Conservation (phyloP, 1,284 basidiomycete genomes). For the Neotropicomus parvogracilis region DNA sequence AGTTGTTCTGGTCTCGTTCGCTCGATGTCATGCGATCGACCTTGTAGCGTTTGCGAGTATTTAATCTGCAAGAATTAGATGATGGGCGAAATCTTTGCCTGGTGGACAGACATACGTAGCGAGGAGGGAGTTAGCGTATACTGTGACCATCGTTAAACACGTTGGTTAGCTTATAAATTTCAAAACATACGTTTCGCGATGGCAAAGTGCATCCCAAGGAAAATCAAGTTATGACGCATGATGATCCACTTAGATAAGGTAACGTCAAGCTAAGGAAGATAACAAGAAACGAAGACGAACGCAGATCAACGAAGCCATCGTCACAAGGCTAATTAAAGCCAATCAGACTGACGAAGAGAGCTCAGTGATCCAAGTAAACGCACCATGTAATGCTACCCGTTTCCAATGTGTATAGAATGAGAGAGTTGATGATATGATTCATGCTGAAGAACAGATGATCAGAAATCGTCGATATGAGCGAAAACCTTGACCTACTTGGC, state of each 20-base stretch:
- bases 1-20: slow-evolving; percentile 25
- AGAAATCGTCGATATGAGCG: not conserved
- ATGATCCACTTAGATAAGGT: slow-evolving; percentile 41
- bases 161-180: not conserved
- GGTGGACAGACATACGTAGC: slow-evolving; percentile 25
- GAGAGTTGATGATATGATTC: slow-evolving; percentile 45
- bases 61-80: slow-evolving; percentile 18
- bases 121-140: slow-evolving; percentile 34
- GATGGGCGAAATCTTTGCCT: not conserved
- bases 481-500: slow-evolving; percentile 33
- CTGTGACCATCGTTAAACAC: slow-evolving; percentile 4
- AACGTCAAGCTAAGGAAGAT: not conserved
- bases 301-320: slow-evolving; percentile 40
- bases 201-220: slow-evolving; percentile 49
- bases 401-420: slow-evolving; percentile 53
- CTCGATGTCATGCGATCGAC: slow-evolving; percentile 28
- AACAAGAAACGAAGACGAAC: slow-evolving; percentile 31
- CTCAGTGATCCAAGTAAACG: not conserved
- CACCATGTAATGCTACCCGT: slow-evolving; percentile 50
- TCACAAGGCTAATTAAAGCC: slow-evolving; percentile 21
- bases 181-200: slow-evolving; percentile 44
- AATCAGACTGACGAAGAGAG: slow-evolving; percentile 29
- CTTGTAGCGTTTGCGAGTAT: slow-evolving; percentile 32
- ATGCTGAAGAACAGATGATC: slow-evolving; percentile 33
- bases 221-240: slow-evolving; percentile 44